These are phyloP conservation scores for Fraxinus greggii DNA, from an alignment of 305 asterid genomes.

Conservation along the genomic window DNA sequence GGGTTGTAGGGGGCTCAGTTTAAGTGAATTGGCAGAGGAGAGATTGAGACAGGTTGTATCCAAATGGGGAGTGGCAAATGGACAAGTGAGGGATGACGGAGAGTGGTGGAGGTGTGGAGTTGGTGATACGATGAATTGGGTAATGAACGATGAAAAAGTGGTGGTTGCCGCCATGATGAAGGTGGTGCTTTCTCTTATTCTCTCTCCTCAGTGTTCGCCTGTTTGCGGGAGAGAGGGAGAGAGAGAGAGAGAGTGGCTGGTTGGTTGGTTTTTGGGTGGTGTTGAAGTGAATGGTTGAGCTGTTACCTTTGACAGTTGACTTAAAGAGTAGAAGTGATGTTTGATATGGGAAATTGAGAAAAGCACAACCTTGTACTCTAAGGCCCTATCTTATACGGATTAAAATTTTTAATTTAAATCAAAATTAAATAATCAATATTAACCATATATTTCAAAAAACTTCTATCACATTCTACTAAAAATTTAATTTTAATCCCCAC, in stretches of 20 bases:
- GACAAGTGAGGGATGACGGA: conserved; percentile 30
- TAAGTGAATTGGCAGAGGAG: conserved; percentile 31
- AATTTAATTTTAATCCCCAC: too few relatives aligned
- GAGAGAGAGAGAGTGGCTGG: neutral
- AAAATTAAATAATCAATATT: too few relatives aligned
- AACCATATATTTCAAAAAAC: too few relatives aligned
- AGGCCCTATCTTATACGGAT: too few relatives aligned
- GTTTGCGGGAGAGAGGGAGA: neutral
- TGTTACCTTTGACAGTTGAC: conserved; percentile 21
- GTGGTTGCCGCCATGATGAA: conserved; percentile 41
- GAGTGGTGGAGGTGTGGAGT: conserved; percentile 24
- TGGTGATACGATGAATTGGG: conserved; percentile 28
- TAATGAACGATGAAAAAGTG: conserved; percentile 38
- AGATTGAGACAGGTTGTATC: conserved; percentile 18
- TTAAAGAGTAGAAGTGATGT: neutral
- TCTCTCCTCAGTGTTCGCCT: conserved; percentile 2
- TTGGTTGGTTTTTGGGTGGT: neutral
- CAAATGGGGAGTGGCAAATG: conserved; percentile 29
- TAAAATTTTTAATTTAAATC: too few relatives aligned
- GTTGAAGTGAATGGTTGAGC: neutral
- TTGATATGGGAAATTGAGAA: conserved; percentile 15
- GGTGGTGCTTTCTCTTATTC: neutral
- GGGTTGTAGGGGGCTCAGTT: conserved; percentile 25
- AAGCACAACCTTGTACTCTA: conserved; percentile 14
- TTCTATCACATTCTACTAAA: too few relatives aligned